phyloP scores from a whole-genome alignment of 306 rosid species.

The Prunus davidiana region DNA sequence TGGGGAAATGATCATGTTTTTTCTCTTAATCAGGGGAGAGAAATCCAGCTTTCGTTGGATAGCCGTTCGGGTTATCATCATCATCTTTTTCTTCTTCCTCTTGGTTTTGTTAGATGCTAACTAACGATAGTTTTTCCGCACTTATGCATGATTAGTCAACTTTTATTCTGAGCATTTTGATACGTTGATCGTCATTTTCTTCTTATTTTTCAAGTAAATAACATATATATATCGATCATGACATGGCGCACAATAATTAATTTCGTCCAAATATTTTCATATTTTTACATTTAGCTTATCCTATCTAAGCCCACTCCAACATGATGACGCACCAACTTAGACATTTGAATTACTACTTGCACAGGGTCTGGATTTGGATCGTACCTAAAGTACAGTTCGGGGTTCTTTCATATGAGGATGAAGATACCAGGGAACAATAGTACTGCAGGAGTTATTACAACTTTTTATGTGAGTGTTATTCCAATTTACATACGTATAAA shows the following conservation, averaged over 20 bases:
- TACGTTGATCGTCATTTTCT: not conserved
- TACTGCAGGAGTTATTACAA: constrained; percentile 53
- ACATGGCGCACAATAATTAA: too few relatives aligned
- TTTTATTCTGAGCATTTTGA: not conserved
- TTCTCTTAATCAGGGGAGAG: not conserved
- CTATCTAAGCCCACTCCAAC: too few relatives aligned
- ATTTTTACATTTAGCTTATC: too few relatives aligned
- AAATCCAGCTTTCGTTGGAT: not conserved
- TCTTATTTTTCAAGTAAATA: too few relatives aligned
- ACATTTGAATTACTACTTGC: not conserved
- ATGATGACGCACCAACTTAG: too few relatives aligned
- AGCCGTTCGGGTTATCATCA: constrained; percentile 34
- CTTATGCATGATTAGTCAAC: not conserved
- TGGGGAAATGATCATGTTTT: not conserved
- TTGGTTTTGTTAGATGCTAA: not conserved
- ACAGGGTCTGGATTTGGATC: constrained; percentile 46
- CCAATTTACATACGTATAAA: not conserved
- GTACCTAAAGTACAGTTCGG: constrained; percentile 45
- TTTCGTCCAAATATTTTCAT: too few relatives aligned
- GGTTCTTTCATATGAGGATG: constrained; percentile 43
- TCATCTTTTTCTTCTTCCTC: not conserved
- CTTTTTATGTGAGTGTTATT: constrained; percentile 36
- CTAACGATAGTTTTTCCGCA: too few relatives aligned
- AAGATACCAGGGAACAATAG: constrained; percentile 41
- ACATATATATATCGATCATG: not conserved